Evolutionary conservation across 352 stramenopile genomes (phyloP).

Genomic region (Phytophthora vignae): DNA sequence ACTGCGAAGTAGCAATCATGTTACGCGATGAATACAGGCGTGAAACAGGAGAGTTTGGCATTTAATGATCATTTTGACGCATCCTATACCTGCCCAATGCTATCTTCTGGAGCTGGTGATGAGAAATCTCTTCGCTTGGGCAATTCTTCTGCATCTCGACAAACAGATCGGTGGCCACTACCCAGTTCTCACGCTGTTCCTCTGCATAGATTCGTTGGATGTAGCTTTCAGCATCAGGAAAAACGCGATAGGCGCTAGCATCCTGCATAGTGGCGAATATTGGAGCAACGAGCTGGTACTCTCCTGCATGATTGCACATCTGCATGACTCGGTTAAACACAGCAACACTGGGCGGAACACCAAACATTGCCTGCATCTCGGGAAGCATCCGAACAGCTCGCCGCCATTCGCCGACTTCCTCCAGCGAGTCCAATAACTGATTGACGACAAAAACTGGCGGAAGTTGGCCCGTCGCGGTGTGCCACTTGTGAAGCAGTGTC

Average conservation of each 20-base stretch:
- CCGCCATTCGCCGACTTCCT: constrained; percentile 57
- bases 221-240: constrained; percentile 64
- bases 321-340: constrained; percentile 71
- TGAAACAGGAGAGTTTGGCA: background rate
- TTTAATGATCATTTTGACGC: constrained; percentile 34
- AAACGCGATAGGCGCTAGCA: constrained; percentile 51
- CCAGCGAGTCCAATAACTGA: constrained; percentile 58
- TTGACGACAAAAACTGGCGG: constrained; percentile 44
- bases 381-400: constrained; percentile 57
- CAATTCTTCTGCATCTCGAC: constrained; percentile 78
- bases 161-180: constrained; percentile 70
- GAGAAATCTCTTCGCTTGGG: constrained; percentile 57
- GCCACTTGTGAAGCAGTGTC: constrained; percentile 49
- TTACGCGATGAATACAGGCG: background rate
- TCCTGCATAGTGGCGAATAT: constrained; percentile 82
- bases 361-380: constrained; percentile 49
- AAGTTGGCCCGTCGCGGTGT: constrained; percentile 29
- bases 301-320: constrained; percentile 66
- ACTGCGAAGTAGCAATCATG: no score
- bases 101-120: constrained; percentile 61
- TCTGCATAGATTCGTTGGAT: constrained; percentile 80
- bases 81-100: constrained; percentile 73
- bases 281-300: constrained; percentile 59
- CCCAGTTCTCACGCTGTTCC: constrained; percentile 76
- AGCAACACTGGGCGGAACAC: constrained; percentile 48